Conservation (phyloP, 2,329 filamentous ascomycete genomes). For the Epichloe glyceriae region DNA sequence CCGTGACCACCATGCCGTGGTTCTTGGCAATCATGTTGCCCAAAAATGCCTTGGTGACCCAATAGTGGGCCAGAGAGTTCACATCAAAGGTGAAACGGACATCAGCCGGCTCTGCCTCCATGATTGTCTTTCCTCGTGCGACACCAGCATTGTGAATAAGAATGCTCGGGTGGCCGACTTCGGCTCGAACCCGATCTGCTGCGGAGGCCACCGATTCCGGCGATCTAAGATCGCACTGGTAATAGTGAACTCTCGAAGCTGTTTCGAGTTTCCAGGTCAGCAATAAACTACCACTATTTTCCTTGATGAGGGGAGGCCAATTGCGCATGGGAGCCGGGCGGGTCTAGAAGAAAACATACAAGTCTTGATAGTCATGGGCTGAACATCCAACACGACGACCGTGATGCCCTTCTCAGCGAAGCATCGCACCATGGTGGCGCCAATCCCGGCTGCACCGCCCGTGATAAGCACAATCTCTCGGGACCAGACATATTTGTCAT, state of each 20-base stretch:
- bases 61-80: constrained; percentile 56
- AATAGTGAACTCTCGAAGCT: constrained; percentile 48
- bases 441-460: constrained; percentile 63
- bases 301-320: not conserved
- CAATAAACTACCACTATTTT: not conserved
- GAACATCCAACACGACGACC: constrained; percentile 60
- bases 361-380: constrained; percentile 41
- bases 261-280: not conserved
- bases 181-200: constrained; percentile 37
- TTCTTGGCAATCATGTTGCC: constrained; percentile 48
- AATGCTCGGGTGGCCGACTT: constrained; percentile 52
- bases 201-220: constrained; percentile 36
- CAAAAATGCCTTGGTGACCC: constrained; percentile 53
- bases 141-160: constrained; percentile 63
- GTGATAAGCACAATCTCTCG: constrained; percentile 62
- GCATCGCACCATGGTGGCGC: constrained; percentile 48
- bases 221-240: constrained; percentile 56
- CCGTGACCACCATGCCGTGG: constrained; percentile 62
- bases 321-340: too few relatives aligned
- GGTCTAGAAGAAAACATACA: constrained; percentile 20
- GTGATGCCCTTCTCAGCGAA: constrained; percentile 53
- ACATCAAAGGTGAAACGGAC: constrained; percentile 58
- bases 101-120: constrained; percentile 42
- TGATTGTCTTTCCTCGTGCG: constrained; percentile 45
- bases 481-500: constrained; percentile 46